Evolutionary conservation across 495 filamentous ascomycete species (phyloP).

Genomic region (Neurospora cerealis): DNA sequence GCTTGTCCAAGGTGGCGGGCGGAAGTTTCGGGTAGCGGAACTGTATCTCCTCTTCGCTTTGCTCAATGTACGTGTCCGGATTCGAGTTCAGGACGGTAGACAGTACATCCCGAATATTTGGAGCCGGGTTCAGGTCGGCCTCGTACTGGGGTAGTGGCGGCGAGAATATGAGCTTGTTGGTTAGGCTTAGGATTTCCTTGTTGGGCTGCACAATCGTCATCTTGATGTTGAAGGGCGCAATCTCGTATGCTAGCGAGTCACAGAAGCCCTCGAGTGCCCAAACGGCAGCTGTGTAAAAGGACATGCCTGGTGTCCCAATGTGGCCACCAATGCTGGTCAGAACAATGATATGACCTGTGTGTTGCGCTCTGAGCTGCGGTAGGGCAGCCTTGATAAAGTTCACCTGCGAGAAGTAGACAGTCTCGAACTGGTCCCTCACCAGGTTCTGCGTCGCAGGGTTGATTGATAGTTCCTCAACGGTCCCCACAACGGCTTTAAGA

Average conservation of each 20-base stretch:
- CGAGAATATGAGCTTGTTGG: constrained; percentile 73
- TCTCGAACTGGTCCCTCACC: constrained; percentile 85
- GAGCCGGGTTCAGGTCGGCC: constrained; percentile 63
- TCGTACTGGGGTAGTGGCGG: constrained; percentile 68
- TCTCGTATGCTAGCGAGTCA: constrained; percentile 92
- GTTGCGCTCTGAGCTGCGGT: constrained; percentile 66
- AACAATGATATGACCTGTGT: constrained; percentile 80
- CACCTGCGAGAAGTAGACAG: constrained; percentile 86
- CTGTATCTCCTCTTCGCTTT: constrained; percentile 43
- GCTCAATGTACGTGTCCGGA: constrained; percentile 41
- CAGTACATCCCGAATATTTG: constrained; percentile 70
- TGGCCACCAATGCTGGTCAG: constrained; percentile 85
- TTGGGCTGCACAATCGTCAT: constrained; percentile 87
- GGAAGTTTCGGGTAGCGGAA: constrained; percentile 64
- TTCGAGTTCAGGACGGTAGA: constrained; percentile 55
- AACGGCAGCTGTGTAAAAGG: constrained; percentile 82
- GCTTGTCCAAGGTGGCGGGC: constrained; percentile 49
- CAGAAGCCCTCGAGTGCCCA: constrained; percentile 98
- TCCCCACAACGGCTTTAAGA: constrained; percentile 65
- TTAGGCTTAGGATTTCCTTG: constrained; percentile 72
- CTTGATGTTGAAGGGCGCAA: constrained; percentile 95
- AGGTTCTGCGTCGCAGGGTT: constrained; percentile 63
- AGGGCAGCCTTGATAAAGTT: constrained; percentile 90
- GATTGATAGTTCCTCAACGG: constrained; percentile 80
- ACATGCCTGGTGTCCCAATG: constrained; percentile 84